These are phyloP conservation scores for Pezicula radicicola DNA, from an alignment of 2,329 filamentous ascomycete genomes.

Conservation along the genomic window DNA sequence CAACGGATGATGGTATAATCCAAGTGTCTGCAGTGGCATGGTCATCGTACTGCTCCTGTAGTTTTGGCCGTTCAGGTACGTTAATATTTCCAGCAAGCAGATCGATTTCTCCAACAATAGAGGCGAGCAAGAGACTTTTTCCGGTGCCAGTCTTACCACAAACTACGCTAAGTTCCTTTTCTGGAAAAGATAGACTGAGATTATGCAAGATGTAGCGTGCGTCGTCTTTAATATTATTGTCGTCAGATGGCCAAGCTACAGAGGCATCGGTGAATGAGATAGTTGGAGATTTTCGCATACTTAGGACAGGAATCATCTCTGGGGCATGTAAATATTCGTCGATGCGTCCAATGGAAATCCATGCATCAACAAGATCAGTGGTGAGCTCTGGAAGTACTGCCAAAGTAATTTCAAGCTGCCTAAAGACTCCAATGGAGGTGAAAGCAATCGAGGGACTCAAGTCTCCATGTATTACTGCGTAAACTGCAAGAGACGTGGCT, in stretches of 20 bases:
- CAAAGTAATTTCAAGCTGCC: slow-evolving; percentile 68
- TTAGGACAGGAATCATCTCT: slow-evolving; percentile 54
- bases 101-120: slow-evolving; percentile 74
- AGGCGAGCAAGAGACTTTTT: slow-evolving; percentile 71
- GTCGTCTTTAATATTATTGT: slow-evolving; percentile 52
- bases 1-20: slow-evolving; percentile 67
- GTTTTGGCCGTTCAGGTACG: slow-evolving; percentile 46
- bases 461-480: slow-evolving; percentile 59
- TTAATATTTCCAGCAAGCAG: slow-evolving; percentile 60
- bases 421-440: slow-evolving; percentile 73
- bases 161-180: slow-evolving; percentile 69
- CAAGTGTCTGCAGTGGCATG: slow-evolving; percentile 61
- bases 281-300: slow-evolving; percentile 38
- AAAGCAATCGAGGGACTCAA: slow-evolving; percentile 74
- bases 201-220: slow-evolving; percentile 64
- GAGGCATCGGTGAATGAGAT: slow-evolving; percentile 66
- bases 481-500: slow-evolving; percentile 66
- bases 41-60: slow-evolving; percentile 55
- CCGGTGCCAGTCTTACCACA: slow-evolving; percentile 76
- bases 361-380: slow-evolving; percentile 67
- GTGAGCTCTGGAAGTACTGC: slow-evolving; percentile 73
- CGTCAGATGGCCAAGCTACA: slow-evolving; percentile 72
- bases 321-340: slow-evolving; percentile 66
- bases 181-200: slow-evolving; percentile 64
- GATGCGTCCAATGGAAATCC: slow-evolving; percentile 68